These are phyloP conservation scores for Lasiodiplodia sp. DNA, from an alignment of 2,329 filamentous ascomycete species.

Conservation along the genomic window DNA sequence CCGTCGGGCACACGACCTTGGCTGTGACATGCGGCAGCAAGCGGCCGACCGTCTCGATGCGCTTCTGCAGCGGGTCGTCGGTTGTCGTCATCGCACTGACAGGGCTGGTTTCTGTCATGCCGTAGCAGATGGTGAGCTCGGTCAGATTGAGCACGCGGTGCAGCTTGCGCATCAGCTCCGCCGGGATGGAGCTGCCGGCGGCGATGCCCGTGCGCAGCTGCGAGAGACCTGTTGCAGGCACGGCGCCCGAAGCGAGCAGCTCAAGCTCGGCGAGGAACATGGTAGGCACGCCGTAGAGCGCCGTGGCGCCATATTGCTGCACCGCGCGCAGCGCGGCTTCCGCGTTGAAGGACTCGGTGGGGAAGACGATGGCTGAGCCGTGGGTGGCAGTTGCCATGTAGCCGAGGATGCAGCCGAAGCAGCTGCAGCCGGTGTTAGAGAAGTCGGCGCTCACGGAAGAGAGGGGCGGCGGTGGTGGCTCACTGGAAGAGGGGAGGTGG, in stretches of 20 bases:
- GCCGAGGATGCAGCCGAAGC: conserved; percentile 91
- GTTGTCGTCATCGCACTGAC: conserved; percentile 82
- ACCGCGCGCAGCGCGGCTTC: conserved; percentile 71
- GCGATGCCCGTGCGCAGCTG: conserved; percentile 87
- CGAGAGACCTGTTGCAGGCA: conserved; percentile 61
- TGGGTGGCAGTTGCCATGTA: conserved; percentile 94
- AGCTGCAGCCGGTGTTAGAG: conserved; percentile 51
- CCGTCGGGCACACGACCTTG: conserved; percentile 76
- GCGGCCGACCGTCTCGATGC: conserved; percentile 79
- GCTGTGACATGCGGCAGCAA: conserved; percentile 81
- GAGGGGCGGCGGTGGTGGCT: conserved; percentile 8
- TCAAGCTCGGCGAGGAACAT: conserved; percentile 95
- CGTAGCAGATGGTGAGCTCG: conserved; percentile 92
- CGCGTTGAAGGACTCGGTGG: conserved; percentile 86
- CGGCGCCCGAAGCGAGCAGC: conserved; percentile 65
- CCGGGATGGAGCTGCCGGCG: conserved; percentile 84
- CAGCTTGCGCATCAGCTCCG: conserved; percentile 78
- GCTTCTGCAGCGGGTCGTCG: conserved; percentile 73
- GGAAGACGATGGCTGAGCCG: conserved; percentile 82
- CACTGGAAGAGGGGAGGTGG: conserved; percentile 64
- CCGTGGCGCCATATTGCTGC: conserved; percentile 69
- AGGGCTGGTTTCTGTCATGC: conserved; percentile 90
- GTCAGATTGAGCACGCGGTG: conserved; percentile 77
- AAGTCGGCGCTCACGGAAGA: conserved; percentile 17
- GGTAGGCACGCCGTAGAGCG: conserved; percentile 87